phyloP scores from a whole-genome alignment of 305 asterid species.

The Fraxinus latifolia region DNA sequence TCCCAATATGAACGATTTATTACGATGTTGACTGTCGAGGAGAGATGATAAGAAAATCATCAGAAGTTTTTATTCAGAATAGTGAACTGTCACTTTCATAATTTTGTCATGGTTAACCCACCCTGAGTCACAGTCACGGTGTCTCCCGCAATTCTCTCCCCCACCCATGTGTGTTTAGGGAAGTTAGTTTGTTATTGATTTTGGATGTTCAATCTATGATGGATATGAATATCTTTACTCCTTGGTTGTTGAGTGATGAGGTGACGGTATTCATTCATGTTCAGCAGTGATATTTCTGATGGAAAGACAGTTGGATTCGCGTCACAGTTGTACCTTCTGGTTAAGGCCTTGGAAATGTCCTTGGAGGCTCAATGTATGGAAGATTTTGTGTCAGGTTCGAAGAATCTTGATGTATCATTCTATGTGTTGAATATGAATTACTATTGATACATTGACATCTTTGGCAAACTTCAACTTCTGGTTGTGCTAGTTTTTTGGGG shows the following conservation, averaged over 20 bases:
- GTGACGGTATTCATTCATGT: slow-evolving; percentile 27
- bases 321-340: slow-evolving; percentile 74
- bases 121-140: background rate
- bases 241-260: slow-evolving; percentile 21
- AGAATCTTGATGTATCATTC: slow-evolving; percentile 5
- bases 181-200: background rate
- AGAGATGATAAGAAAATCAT: background rate
- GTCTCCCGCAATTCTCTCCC: background rate
- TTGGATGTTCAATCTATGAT: slow-evolving; percentile 13
- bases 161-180: background rate
- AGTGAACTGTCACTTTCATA: background rate
- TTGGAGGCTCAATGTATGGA: slow-evolving; percentile 72
- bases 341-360: slow-evolving; percentile 74
- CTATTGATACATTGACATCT: background rate
- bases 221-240: slow-evolving; percentile 4
- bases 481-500: slow-evolving; percentile 2
- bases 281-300: slow-evolving; percentile 48
- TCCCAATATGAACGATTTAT: background rate
- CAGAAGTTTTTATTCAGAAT: background rate
- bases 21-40: background rate
- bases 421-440: slow-evolving; percentile 15
- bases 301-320: slow-evolving; percentile 78
- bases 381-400: slow-evolving; percentile 89
- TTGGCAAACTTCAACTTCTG: slow-evolving; percentile 10
- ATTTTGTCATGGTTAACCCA: background rate